Base-by-base conservation (phyloP, 2,329 filamentous ascomycete genomes). In the Fusarium temperatum region DNA sequence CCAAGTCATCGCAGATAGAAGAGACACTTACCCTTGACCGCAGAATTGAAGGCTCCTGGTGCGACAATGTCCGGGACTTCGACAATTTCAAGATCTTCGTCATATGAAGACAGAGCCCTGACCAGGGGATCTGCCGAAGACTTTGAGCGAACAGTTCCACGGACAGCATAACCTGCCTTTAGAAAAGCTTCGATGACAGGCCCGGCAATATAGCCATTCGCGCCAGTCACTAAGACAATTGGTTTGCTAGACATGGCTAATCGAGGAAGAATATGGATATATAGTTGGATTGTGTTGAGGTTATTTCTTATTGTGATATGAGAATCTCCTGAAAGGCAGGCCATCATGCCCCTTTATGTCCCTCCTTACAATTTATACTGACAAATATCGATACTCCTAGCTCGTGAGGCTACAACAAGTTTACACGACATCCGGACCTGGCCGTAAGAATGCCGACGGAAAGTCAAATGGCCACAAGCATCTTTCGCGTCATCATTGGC, bases 181-280 rank as follows among this genome's bases (percentile, higher is more conserved):
- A 84, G 81, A 26, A 84, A 80, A 22, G 79, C 78, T 26, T 81
- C 76, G 28, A 82, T 80, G 20, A 83, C 80, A n/a, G 79, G 75
- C 18, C 77, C 79, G 24, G 79, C 82, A 45, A 84, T 83, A 74
- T 82, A 84, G 60, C 82, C 83, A 58, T 83, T 84, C 61, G 82
- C 81, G 35, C 83, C 83, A 1, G 83, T 83, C 24, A 84, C 78
- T 17, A 82, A 78, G 18, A 81, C 79, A 77, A 77, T 74, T 20
- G 50, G 65, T 38, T 78, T 78, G 36, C 36, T 50, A 36, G 70
- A 53, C 76, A 78, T 78, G 63, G 24, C 76, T 32, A n/a, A 22
- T 42, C 7, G 24, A 39, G 26, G 28, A 39, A 30, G 15, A 9
- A 28, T 28, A 38, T 22, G 17, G 6, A 55, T n/a, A 32, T 36